Percentiles rank a stretch among this genome's conserved stretches.
Conservation (phyloP, 331 rosid species). For the Pyrus hybrid region DNA sequence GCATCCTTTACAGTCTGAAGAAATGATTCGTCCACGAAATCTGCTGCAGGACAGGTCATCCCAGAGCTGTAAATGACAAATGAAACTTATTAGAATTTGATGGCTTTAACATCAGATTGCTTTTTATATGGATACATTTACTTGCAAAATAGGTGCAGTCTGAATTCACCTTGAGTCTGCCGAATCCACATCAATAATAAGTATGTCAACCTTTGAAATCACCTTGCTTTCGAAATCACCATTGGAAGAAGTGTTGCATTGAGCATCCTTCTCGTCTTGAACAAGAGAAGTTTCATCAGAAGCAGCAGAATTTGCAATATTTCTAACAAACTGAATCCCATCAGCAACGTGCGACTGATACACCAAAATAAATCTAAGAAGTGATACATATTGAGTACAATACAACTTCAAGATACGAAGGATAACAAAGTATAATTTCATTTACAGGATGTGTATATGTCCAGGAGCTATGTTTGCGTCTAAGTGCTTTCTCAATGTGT, state of each 20-base stretch:
- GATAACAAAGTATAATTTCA: neutral
- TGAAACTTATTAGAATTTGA: neutral
- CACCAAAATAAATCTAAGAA: constrained; percentile 7
- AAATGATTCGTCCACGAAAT: constrained; percentile 71
- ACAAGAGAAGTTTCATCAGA: constrained; percentile 7
- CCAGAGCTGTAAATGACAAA: constrained; percentile 54
- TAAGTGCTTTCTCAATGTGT: neutral
- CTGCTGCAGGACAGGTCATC: constrained; percentile 85
- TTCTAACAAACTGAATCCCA: constrained; percentile 73
- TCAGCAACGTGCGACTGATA: constrained; percentile 81
- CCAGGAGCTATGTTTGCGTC: neutral
- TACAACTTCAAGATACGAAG: neutral
- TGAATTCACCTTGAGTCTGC: constrained; percentile 74
- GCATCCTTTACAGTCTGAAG: constrained; percentile 57
- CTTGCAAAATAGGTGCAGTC: neutral
- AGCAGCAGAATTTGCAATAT: constrained; percentile 20
- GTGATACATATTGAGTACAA: neutral
- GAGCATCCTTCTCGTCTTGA: constrained; percentile 15
- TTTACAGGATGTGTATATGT: neutral
- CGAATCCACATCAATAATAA: constrained; percentile 85
- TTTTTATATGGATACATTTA: neutral
- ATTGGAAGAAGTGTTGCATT: constrained; percentile 14
- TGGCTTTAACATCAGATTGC: neutral
- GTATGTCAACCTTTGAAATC: constrained; percentile 52
- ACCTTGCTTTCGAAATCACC: constrained; percentile 25